Base-by-base conservation (phyloP, 805 yeast species). In the Kurtzmaniella fragi region DNA sequence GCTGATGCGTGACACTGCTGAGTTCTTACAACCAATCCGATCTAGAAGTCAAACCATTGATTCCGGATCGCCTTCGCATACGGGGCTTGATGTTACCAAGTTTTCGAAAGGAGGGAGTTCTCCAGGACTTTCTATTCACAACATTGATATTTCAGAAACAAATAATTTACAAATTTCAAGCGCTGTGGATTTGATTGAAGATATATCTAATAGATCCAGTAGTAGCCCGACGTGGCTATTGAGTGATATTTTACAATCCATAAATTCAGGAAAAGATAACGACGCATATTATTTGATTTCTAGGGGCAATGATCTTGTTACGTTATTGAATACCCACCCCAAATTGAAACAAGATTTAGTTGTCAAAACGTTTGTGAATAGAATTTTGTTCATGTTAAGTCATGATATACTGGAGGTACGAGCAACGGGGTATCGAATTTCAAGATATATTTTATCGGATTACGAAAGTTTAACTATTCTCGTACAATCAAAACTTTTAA, bases 391-490 rank as follows among this genome's bases (percentile, higher is more conserved):
- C 15, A 65, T 88, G 54, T 57, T 90, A 15, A 63, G 77, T 20
- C 79, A 77, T 48, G 67, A 67, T 5, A 71, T 75, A 34, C 70
- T 80, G 23, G 80, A 78, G 41, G 82, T 86, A 1, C 70, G 82
- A 6, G 84, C 90, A 0, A 73, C 88, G 2, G 95, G 90, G 0
- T 88, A 80, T 56, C 67, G 95, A 36, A 70, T 88, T 1, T 71
- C 88, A 16, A 65, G 96, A 13, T 74, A 83, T 46, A 65, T 85
- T 13, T 64, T 84, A 14, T 71, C 73, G 27, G 76, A 76, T 43
- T 53, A 67, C 11, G 74, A 73, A 5, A 76, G 89, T 2, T 53
- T 87, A 5, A 57, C 63, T n/a, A 58, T 70, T 2, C 61, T 89
- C 45, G 62, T 77, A 7, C 67, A 70, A 11, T 60, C 78, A 27